Evolutionary conservation across 805 yeast species (phyloP).

Genomic region (Candida piceae): DNA sequence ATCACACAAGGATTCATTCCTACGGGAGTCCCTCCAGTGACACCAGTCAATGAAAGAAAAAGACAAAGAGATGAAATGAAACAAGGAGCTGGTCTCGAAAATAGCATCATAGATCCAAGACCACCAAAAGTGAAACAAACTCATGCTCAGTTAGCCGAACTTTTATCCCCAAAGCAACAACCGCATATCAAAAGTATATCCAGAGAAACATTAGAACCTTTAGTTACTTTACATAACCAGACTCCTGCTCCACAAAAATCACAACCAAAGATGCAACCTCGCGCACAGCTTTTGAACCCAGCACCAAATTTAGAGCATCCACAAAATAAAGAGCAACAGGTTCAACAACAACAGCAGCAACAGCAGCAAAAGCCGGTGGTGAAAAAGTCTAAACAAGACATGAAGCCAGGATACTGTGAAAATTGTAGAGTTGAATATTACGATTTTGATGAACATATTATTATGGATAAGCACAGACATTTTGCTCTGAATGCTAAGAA

Average conservation of each 20-base stretch:
- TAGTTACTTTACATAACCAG: not conserved
- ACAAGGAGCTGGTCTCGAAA: not conserved
- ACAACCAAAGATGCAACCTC: not conserved
- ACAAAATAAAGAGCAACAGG: not conserved
- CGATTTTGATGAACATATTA: slow-evolving; percentile 70
- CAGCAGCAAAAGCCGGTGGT: not conserved
- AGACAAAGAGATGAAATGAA: not conserved
- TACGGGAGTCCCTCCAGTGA: slow-evolving; percentile 2
- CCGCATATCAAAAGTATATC: not conserved
- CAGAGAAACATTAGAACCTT: slow-evolving; percentile 7
- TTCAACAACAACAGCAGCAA: not conserved
- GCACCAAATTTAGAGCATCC: not conserved
- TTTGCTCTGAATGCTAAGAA: slow-evolving; percentile 72
- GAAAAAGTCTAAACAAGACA: slow-evolving; percentile 21
- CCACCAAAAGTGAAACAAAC: slow-evolving; percentile 4
- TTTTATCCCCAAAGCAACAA: not conserved
- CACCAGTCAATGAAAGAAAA: slow-evolving; percentile 6
- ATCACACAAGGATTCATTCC: not conserved
- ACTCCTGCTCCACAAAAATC: not conserved
- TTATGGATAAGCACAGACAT: slow-evolving; percentile 62
- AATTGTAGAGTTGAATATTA: slow-evolving; percentile 85
- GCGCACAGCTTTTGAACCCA: not conserved
- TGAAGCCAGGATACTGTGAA: slow-evolving; percentile 80
- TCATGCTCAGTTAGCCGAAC: slow-evolving; percentile 5
- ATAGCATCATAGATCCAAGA: not conserved